A percentile compares a stretch with the other conserved stretches of the same genome.
Conservation (phyloP, 1,139 yeast species). For the Pneumocystis murina region DNA sequence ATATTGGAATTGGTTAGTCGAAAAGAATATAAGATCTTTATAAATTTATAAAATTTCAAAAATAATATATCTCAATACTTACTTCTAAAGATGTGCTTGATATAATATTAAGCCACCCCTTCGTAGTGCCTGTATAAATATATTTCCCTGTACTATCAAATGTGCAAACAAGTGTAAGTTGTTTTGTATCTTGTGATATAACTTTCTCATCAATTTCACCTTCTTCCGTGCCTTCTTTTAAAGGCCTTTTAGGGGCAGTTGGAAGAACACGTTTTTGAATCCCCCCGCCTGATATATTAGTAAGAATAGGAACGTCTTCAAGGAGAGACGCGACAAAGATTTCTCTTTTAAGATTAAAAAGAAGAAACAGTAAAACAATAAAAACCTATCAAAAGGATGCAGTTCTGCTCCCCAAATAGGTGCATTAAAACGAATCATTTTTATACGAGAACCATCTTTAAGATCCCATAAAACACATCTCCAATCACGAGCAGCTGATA, state of each 20-base stretch:
- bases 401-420: slow-evolving; percentile 58
- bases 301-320: slow-evolving; percentile 23
- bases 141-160: slow-evolving; percentile 37
- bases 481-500: slow-evolving; percentile 81
- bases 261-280: slow-evolving; percentile 20
- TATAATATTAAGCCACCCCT: slow-evolving; percentile 55
- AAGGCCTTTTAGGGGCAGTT: slow-evolving; percentile 18
- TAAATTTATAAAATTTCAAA: neutral
- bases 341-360: slow-evolving; percentile 24
- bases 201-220: slow-evolving; percentile 15
- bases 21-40: slow-evolving; percentile 31
- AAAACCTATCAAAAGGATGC: slow-evolving; percentile 36
- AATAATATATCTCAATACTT: neutral
- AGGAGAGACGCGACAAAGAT: slow-evolving; percentile 39
- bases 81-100: slow-evolving; percentile 16
- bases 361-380: slow-evolving; percentile 1
- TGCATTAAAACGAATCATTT: slow-evolving; percentile 43
- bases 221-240: slow-evolving; percentile 17
- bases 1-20: slow-evolving; percentile 56
- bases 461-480: slow-evolving; percentile 71
- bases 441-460: slow-evolving; percentile 29
- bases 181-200: slow-evolving; percentile 18
- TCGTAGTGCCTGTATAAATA: slow-evolving; percentile 60
- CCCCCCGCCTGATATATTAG: slow-evolving; percentile 17
- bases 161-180: slow-evolving; percentile 24